Base-by-base conservation (phyloP, 768 basidiomycete species). In the Phylloporus sp. region DNA sequence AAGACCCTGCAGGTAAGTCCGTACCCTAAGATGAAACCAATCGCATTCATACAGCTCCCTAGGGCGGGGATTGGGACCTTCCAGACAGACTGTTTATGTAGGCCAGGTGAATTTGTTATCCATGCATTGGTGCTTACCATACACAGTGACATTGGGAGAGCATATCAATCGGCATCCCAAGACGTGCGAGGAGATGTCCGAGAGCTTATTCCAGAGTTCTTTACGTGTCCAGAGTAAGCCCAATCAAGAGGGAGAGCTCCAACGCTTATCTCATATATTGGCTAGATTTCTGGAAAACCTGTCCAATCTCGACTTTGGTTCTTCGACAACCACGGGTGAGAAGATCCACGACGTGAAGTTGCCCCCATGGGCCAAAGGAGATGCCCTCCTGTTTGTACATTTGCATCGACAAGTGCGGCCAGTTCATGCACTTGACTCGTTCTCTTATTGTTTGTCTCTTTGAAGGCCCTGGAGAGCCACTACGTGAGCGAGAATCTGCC, bases 11-110 rank as follows among this genome's bases (percentile, higher is more conserved):
- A 84, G 73, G 81, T 79, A 47, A 54, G 72, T 40, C 20, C 18
- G 26, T 11, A 16, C 5, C 18, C 35, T 20, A 32, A 13, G 28
- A 40, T 27, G n/a, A 28, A 31, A 36, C 20, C 3, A 6, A 9
- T 13, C 28, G 2, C 15, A 20, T n/a, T 36, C 2, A 50, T 24
- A 7, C 3, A 2, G 32, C 43, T 28, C 29, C 12, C 0, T 73
- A 95, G 82, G 95, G 95, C 10, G 95, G 95, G 6, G 88, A 92
- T 60, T 97, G 93, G 85, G 95, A 97, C 72, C 70, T 97, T 15
- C 94, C 94, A 0, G 91, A 93, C 70, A 78, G 91, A 20, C 67
- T 94, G 11, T 94, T 93, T 66, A 82, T 78, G 88, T 85, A 50
- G n/a, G 70, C 65, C 13, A 5, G 32, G 16, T 22, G 12, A 6